A percentile compares a stretch with the other conserved stretches of the same genome.
Evolutionary conservation across 345 rosid species (phyloP).

Genomic region (Mallotus nudiflorus): DNA sequence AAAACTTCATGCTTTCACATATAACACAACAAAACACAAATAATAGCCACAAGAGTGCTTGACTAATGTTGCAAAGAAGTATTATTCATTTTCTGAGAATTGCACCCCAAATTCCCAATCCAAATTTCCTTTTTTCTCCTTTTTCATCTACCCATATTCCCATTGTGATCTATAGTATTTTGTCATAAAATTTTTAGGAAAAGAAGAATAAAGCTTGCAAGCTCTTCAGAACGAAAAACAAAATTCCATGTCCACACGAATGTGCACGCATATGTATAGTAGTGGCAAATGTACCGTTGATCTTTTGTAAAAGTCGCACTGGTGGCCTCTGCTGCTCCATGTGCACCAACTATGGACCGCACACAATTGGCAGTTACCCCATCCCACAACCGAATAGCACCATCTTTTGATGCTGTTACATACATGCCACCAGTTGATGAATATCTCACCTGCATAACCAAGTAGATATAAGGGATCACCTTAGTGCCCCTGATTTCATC

Average conservation of each 20-base stretch:
- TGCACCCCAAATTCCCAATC: not conserved
- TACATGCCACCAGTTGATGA: constrained; percentile 75
- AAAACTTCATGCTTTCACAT: not conserved
- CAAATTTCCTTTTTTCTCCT: not conserved
- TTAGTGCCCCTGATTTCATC: constrained; percentile 7
- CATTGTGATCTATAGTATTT: not conserved
- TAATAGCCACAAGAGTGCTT: not conserved
- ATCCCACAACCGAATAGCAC: constrained; percentile 73
- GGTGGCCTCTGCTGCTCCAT: constrained; percentile 69
- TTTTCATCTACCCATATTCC: not conserved
- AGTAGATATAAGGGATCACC: constrained; percentile 7
- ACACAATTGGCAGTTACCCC: constrained; percentile 66
- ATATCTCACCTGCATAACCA: constrained; percentile 68
- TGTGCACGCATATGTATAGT: not conserved
- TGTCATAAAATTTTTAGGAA: not conserved
- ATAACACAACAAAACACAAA: not conserved
- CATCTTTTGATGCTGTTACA: constrained; percentile 84
- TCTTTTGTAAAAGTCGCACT: constrained; percentile 75
- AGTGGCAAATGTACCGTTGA: constrained; percentile 52
- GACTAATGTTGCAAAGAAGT: not conserved
- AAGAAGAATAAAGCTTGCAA: constrained; percentile 2
- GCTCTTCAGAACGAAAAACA: not conserved
- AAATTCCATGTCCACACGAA: not conserved
- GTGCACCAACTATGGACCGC: constrained; percentile 67
- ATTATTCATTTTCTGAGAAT: no score